These are phyloP conservation scores for barrel medic (Medicago truncatula) DNA, from an alignment of 306 rosid genomes.

Conservation along the genomic window MtrunA17r5.0-ANR NC_053042.1:34921501-34922000, in stretches of 20 bases:
- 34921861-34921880: not conserved
- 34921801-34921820: not conserved
- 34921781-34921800: not conserved
- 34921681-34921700: constrained; percentile 15
- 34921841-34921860: not conserved
- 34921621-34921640: constrained; percentile 33
- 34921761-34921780: constrained; percentile 15
- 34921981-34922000: constrained; percentile 17
- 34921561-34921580: not conserved
- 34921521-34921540: constrained; percentile 31
- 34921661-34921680: constrained; percentile 28
- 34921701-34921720: constrained; percentile 22
- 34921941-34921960: constrained; percentile 16
- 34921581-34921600: constrained; percentile 31
- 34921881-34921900: constrained; percentile 1
- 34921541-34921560: constrained; percentile 8
- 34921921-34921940: constrained; percentile 21
- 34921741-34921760: constrained; percentile 25
- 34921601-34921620: constrained; percentile 19
- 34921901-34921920: constrained; percentile 26
- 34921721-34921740: constrained; percentile 34
- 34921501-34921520: constrained; percentile 24
- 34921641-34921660: constrained; percentile 26
- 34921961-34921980: constrained; percentile 24
- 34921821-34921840: not conserved